Conservation (phyloP, 2,329 filamentous ascomycete species). For the Stachybotrys elegans region DNA sequence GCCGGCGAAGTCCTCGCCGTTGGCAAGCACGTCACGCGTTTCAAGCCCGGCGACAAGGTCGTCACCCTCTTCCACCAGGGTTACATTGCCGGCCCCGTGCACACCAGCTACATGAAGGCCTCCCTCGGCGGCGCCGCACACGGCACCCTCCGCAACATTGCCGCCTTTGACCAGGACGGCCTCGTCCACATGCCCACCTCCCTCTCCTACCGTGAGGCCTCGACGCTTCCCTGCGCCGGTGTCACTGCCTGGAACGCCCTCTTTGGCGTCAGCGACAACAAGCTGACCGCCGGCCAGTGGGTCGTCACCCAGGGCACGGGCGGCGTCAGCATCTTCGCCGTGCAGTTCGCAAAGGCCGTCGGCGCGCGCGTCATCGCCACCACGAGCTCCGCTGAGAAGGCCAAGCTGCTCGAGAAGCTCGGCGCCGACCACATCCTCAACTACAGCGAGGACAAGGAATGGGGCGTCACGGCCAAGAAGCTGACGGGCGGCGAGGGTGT, state of each 20-base stretch:
- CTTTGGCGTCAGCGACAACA: slow-evolving; percentile 45
- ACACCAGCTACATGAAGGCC: slow-evolving; percentile 30
- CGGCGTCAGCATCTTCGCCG: slow-evolving; percentile 60
- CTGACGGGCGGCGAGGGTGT: slow-evolving; percentile 39
- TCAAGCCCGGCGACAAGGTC: slow-evolving; percentile 49
- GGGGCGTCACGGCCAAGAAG: slow-evolving; percentile 38
- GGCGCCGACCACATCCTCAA: slow-evolving; percentile 47
- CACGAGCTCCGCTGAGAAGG: slow-evolving; percentile 41
- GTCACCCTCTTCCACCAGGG: slow-evolving; percentile 58
- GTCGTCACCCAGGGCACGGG: slow-evolving; percentile 69
- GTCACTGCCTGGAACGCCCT: slow-evolving; percentile 64
- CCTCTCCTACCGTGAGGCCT: slow-evolving; percentile 47
- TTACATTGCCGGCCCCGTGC: slow-evolving; percentile 41
- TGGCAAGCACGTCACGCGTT: slow-evolving; percentile 41
- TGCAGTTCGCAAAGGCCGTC: slow-evolving; percentile 51
- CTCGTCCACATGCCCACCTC: slow-evolving; percentile 58
- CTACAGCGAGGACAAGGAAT: slow-evolving; percentile 39
- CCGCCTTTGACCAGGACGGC: slow-evolving; percentile 61
- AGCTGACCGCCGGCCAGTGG: slow-evolving; percentile 46
- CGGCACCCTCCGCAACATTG: slow-evolving; percentile 64
- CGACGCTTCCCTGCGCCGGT: slow-evolving; percentile 55
- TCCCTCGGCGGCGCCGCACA: slow-evolving; percentile 65
- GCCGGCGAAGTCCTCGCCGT: slow-evolving; percentile 49
- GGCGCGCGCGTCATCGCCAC: slow-evolving; percentile 45
- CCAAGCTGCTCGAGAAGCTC: slow-evolving; percentile 35